phyloP scores from a whole-genome alignment of 1,139 yeast genomes.

The Suhomyces maxii region DNA sequence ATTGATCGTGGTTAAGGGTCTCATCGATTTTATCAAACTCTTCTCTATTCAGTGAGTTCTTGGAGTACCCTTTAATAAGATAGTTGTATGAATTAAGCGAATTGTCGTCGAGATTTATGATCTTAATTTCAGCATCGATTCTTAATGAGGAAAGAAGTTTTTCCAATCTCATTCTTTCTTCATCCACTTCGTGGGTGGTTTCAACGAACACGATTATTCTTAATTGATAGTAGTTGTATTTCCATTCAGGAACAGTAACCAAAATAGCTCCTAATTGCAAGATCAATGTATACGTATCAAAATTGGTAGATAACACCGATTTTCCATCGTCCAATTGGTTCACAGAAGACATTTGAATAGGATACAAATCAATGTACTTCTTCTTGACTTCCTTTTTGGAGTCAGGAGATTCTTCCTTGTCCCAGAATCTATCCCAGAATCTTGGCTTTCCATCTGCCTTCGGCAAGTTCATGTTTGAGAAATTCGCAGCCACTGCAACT shows the following conservation, averaged over 20 bases:
- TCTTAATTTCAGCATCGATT: constrained; percentile 75
- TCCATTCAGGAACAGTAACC: constrained; percentile 93
- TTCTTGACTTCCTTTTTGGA: constrained; percentile 26
- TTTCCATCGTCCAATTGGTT: constrained; percentile 65
- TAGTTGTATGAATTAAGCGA: constrained; percentile 68
- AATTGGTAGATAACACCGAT: constrained; percentile 78
- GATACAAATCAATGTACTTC: constrained; percentile 80
- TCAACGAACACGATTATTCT: constrained; percentile 92
- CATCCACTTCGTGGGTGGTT: constrained; percentile 61
- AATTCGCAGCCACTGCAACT: constrained; percentile 91
- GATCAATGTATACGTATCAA: constrained; percentile 91
- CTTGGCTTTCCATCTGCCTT: constrained; percentile 20
- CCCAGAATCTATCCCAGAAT: constrained; percentile 18
- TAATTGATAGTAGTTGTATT: constrained; percentile 59
- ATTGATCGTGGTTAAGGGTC: constrained; percentile 40
- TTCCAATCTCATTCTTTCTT: constrained; percentile 62
- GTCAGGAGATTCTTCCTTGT: constrained; percentile 5
- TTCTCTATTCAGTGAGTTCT: constrained; percentile 26
- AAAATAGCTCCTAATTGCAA: constrained; percentile 90
- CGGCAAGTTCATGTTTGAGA: constrained; percentile 62
- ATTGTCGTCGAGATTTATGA: constrained; percentile 65
- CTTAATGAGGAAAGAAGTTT: constrained; percentile 72
- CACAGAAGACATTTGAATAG: constrained; percentile 92
- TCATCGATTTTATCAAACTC: constrained; percentile 35
- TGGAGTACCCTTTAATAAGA: constrained; percentile 63